Evolutionary conservation across 1,284 basidiomycete species (phyloP).

Genomic region (Microbotryum silenes-acaulis): DNA sequence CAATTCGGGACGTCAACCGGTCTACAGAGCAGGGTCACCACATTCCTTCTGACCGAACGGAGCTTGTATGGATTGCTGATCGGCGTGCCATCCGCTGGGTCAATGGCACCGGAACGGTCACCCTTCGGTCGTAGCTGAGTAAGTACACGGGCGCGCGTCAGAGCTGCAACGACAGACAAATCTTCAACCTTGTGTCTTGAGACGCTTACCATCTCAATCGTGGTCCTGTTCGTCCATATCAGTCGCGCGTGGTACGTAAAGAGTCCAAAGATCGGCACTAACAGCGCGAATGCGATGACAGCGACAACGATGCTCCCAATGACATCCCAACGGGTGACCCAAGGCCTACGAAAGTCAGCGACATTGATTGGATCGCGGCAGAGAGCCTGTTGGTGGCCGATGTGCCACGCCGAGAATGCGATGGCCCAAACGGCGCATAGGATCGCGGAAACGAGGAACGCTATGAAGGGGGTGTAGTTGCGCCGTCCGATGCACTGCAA

Average conservation of each 20-base stretch:
- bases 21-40: background rate
- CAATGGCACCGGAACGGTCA: constrained; percentile 13
- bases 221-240: constrained; percentile 73
- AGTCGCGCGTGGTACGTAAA: constrained; percentile 74
- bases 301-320: constrained; percentile 70
- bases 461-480: constrained; percentile 84
- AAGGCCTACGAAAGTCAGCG: background rate
- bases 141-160: background rate
- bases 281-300: constrained; percentile 60
- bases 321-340: constrained; percentile 49
- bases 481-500: constrained; percentile 67
- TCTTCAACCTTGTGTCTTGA: background rate
- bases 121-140: constrained; percentile 20
- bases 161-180: background rate
- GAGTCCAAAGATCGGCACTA: constrained; percentile 74
- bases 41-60: background rate
- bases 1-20: constrained; percentile 8
- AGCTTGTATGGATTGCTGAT: constrained; percentile 7
- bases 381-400: constrained; percentile 38
- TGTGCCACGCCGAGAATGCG: constrained; percentile 69
- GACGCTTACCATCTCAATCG: constrained; percentile 74
- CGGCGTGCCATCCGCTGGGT: constrained; percentile 14
- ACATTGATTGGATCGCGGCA: background rate
- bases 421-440: constrained; percentile 65
- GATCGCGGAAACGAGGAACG: constrained; percentile 62